Conservation (phyloP, 164 flowering plant species). For the Echeveria elegans region DNA sequence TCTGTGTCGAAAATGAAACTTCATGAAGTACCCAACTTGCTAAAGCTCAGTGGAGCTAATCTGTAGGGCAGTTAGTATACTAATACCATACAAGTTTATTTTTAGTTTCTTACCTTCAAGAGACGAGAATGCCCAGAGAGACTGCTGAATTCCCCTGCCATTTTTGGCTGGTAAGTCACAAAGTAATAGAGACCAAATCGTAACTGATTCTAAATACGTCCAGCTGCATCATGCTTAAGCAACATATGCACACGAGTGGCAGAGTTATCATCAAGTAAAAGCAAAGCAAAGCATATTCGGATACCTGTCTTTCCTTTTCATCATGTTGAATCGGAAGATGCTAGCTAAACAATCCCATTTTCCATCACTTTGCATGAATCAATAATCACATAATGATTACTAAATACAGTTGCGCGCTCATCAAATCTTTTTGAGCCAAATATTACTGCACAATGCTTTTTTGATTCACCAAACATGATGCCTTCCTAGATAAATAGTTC, state of each 20-base stretch:
- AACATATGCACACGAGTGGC: neutral
- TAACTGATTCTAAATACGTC: neutral
- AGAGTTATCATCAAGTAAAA: neutral
- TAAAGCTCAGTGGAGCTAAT: neutral
- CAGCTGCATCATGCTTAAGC: neutral
- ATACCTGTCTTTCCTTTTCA: neutral
- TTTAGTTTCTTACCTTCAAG: conserved; percentile 34
- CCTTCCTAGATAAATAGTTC: too few relatives aligned
- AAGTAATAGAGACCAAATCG: conserved; percentile 5
- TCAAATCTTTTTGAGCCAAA: neutral
- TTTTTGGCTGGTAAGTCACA: conserved; percentile 46
- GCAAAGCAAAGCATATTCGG: neutral
- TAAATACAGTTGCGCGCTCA: neutral
- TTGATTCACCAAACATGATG: too few relatives aligned
- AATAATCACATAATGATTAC: neutral
- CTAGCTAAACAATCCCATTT: too few relatives aligned
- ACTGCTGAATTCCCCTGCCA: conserved; percentile 83
- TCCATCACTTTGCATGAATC: neutral
- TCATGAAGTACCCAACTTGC: neutral
- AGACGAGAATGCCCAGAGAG: conserved; percentile 66
- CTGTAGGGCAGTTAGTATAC: neutral
- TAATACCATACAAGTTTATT: neutral
- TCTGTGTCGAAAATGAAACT: conserved; percentile 33
- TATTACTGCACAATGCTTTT: neutral
- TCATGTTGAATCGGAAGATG: neutral